Evolutionary conservation across 805 yeast species (phyloP).

Genomic region (Lachancea cidri): DNA sequence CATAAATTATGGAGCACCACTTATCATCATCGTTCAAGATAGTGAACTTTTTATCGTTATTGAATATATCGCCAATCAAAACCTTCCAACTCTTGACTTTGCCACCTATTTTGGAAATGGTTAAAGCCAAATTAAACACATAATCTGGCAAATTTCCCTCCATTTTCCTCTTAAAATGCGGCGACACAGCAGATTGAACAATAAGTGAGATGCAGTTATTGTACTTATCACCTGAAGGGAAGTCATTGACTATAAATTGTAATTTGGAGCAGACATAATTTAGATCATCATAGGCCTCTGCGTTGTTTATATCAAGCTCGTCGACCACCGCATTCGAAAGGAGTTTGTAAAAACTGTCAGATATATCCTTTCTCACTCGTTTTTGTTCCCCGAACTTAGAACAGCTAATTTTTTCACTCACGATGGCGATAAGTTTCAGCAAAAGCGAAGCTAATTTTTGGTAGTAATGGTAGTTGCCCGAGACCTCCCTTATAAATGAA

Average conservation of each 20-base stretch:
- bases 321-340: constrained; percentile 27
- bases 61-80: constrained; percentile 56
- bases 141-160: constrained; percentile 35
- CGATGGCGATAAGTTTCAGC: constrained; percentile 45
- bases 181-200: constrained; percentile 47
- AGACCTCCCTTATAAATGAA: constrained; percentile 55
- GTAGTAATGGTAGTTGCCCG: constrained; percentile 43
- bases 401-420: constrained; percentile 52
- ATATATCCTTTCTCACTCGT: constrained; percentile 50
- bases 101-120: constrained; percentile 24
- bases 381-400: constrained; percentile 59
- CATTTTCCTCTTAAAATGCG: constrained; percentile 45
- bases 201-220: constrained; percentile 46
- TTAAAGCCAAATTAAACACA: constrained; percentile 42
- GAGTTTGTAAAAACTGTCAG: constrained; percentile 41
- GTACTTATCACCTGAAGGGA: constrained; percentile 47
- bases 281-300: constrained; percentile 13
- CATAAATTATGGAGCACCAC: constrained; percentile 53
- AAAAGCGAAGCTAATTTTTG: constrained; percentile 47
- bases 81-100: constrained; percentile 57
- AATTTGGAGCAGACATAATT: constrained; percentile 15
- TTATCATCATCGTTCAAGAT: constrained; percentile 14
- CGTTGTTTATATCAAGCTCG: constrained; percentile 19
- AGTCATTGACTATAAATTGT: constrained; percentile 22
- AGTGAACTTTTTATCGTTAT: constrained; percentile 39